Evolutionary conservation across 805 yeast genomes (phyloP).

Genomic region (Metschnikowia anglica): DNA sequence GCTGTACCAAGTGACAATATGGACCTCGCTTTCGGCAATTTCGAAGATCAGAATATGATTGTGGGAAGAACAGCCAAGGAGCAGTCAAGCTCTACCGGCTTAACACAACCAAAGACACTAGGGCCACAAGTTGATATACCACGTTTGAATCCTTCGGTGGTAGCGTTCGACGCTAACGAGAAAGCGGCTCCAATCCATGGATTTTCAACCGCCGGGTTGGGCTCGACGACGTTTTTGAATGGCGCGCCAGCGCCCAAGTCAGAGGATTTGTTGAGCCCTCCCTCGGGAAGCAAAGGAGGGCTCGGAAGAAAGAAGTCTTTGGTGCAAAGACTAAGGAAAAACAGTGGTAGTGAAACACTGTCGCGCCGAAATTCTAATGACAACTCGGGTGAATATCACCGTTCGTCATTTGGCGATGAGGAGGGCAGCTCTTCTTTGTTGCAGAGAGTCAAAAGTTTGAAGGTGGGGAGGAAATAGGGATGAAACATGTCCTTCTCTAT

Average conservation of each 20-base stretch:
- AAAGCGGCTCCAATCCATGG: constrained; percentile 83
- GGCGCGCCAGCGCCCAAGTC: constrained; percentile 87
- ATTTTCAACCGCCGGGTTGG: constrained; percentile 80
- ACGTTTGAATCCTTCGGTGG: constrained; percentile 52
- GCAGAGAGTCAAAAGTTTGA: constrained; percentile 85
- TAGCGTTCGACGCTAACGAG: constrained; percentile 67
- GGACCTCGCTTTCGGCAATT: constrained; percentile 75
- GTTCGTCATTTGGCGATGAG: constrained; percentile 19
- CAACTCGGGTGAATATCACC: constrained; percentile 16
- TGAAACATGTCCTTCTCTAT: background rate
- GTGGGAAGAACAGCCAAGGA: constrained; percentile 28
- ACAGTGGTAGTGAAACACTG: constrained; percentile 31
- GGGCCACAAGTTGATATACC: constrained; percentile 34
- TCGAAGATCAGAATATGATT: constrained; percentile 47
- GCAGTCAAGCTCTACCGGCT: constrained; percentile 1
- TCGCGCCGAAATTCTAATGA: constrained; percentile 36
- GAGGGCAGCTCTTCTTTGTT: constrained; percentile 48
- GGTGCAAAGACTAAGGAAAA: constrained; percentile 59
- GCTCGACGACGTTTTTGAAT: constrained; percentile 87
- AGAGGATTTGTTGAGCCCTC: constrained; percentile 26
- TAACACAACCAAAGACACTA: constrained; percentile 17
- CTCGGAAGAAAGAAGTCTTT: constrained; percentile 83
- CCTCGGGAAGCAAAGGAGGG: constrained; percentile 35
- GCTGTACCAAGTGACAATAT: constrained; percentile 52
- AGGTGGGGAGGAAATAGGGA: constrained; percentile 56